phyloP scores from a whole-genome alignment of 805 yeast genomes.

The Candida maris region DNA sequence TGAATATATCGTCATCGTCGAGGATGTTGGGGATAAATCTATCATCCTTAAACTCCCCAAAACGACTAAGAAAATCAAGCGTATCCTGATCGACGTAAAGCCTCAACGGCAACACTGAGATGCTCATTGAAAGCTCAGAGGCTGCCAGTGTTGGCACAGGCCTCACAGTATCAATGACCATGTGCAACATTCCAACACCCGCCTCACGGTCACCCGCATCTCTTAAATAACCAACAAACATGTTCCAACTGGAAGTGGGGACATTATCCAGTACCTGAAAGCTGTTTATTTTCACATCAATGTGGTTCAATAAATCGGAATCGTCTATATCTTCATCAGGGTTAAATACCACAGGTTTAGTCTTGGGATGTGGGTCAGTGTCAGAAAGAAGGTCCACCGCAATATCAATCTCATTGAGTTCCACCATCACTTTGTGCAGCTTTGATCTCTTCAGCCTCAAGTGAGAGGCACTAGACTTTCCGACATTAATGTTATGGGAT shows the following conservation, averaged over 20 bases:
- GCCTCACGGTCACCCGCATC: slow-evolving; percentile 68
- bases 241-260: slow-evolving; percentile 88
- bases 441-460: slow-evolving; percentile 64
- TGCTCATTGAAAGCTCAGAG: slow-evolving; percentile 56
- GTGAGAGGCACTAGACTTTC: slow-evolving; percentile 35
- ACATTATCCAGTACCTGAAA: slow-evolving; percentile 71
- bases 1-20: slow-evolving; percentile 54
- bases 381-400: slow-evolving; percentile 43
- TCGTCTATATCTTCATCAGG: slow-evolving; percentile 28
- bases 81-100: slow-evolving; percentile 93
- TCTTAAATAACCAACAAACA: slow-evolving; percentile 66
- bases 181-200: slow-evolving; percentile 58
- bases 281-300: slow-evolving; percentile 48
- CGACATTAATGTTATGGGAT: slow-evolving; percentile 28
- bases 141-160: slow-evolving; percentile 65
- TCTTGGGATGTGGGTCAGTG: slow-evolving; percentile 31
- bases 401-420: slow-evolving; percentile 50
- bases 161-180: slow-evolving; percentile 54
- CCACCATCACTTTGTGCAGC: slow-evolving; percentile 54
- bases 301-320: slow-evolving; percentile 45
- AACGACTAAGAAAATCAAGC: slow-evolving; percentile 74
- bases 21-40: slow-evolving; percentile 51
- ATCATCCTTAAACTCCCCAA: slow-evolving; percentile 73
- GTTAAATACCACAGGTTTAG: slow-evolving; percentile 22
- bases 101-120: slow-evolving; percentile 66